Evolutionary conservation across 2,329 filamentous ascomycete species (phyloP), one percentile per base, ranked within the genome.

Genomic region (Fusarium praegraminearum): DNA sequence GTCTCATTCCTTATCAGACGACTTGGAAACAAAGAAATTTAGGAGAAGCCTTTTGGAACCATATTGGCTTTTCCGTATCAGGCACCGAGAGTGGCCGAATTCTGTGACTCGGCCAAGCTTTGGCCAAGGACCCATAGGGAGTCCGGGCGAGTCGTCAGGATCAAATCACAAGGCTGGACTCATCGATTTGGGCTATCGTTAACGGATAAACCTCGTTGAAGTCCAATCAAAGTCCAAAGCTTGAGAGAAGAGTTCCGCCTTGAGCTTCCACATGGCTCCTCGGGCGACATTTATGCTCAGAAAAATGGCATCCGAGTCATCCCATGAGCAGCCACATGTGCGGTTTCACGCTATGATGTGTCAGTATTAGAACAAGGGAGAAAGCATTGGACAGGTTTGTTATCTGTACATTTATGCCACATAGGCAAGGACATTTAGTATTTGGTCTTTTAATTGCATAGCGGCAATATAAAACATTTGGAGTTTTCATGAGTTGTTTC

Each of bases 81-180:
- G 56, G 59, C 65, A 45, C 44, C 13, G 16, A 47, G 40, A 20
- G 36, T 33, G 36, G 24, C 41, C 46, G 24, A 22, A 20, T 7
- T 32, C 49, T 28, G 50, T 65, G 65, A 69, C 53, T 67, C 65
- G 53, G 32, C 53, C 38, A 41, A 51, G 53, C 49, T 24, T 33
- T 47, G 52, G 44, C 11, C 20, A 30, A 33, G 30, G 38, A 47
- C 41, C 28, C 15, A 43, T 9, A 13, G 9, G 33, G 46, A 58
- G 22, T 15, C 40, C 35, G 41, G 57, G 54, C 55, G 59, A 36
- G 12, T 30, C 18, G 20, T 9, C 18, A 28, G 20, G 40, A n/a
- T 16, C 13, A 16, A 36, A 28, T 26, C 24, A 51, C 35, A 10
- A 32, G 51, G 30, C 26, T 33, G 40, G 15, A 24, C 24, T 32